phyloP scores from a whole-genome alignment of 2,329 filamentous ascomycete genomes.

The Talaromyces piceae region DNA sequence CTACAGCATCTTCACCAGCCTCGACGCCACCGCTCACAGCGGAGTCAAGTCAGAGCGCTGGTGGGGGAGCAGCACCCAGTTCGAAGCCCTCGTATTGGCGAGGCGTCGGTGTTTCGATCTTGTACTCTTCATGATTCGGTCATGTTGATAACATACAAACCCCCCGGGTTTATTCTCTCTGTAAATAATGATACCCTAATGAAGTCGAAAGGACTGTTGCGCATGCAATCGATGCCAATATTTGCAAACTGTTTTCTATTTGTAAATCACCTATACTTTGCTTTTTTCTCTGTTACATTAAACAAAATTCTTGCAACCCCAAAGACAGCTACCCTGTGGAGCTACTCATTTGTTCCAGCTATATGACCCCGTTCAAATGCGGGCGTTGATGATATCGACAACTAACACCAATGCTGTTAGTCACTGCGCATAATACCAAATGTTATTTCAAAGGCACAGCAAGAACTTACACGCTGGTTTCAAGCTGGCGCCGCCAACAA shows the following conservation, averaged over 20 bases:
- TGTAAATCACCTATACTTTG: background rate
- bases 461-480: constrained; percentile 78
- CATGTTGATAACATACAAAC: background rate
- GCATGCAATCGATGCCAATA: background rate
- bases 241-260: constrained; percentile 1
- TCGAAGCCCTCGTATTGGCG: constrained; percentile 31
- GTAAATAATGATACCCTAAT: constrained; percentile 5
- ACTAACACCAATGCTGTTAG: constrained; percentile 32
- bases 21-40: background rate
- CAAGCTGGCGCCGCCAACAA: constrained; percentile 90
- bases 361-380: constrained; percentile 30
- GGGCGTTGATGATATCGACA: constrained; percentile 63
- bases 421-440: background rate
- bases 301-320: background rate
- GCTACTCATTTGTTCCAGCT: background rate
- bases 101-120: constrained; percentile 35
- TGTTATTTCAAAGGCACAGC: constrained; percentile 6
- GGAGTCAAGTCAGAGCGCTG: constrained; percentile 8
- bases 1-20: constrained; percentile 15
- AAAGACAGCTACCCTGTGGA: background rate
- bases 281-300: background rate
- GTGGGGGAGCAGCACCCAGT: constrained; percentile 8
- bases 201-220: background rate
- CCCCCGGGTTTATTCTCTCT: background rate
- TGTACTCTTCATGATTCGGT: constrained; percentile 32